Evolutionary conservation across 225 moss, liverwort and hornwort species (phyloP), one percentile per base, ranked within the genome.

Genomic region (Bryum argenteum): DNA sequence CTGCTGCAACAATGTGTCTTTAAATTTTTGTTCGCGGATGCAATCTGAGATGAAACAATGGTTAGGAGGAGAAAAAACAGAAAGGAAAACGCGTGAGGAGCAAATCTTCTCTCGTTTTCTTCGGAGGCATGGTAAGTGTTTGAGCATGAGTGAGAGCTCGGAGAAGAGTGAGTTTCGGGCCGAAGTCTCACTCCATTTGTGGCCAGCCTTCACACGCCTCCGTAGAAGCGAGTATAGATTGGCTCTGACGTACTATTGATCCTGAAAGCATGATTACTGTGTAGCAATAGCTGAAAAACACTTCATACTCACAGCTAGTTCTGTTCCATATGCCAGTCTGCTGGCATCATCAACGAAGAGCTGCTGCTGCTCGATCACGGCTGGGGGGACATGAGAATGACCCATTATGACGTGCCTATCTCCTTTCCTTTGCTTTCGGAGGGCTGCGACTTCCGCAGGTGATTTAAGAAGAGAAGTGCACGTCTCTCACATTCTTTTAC

Each of bases 101-200:
- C 20, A 62, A 73, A 50, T 44, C 81, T 77, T 53, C 81, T 81
- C 81, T 81, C 81, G 77, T 81, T 81, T 81, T 81, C 81, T 77
- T 81, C 81, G 77, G 81, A 81, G 81, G 81, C 73, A 16, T 77
- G 63, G 23, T 51, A 22, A 50, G 60, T 38, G 15, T 63, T 58
- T 76, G 61, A 48, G 11, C 8, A 14, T 41, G 69, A 78, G 69
- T 0, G 28, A 64, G 37, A 50, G 39, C 16, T 59, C 52, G 58
- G 28, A 58, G n/a, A 40, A 21, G 20, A 14, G 28, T 15, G 2
- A n/a, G 21, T 33, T 56, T 54, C 18, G 16, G 65, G 22, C 11
- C 16, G 5, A 47, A 61, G 23, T 65, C 33, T 18, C 45, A 18
- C 53, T 75, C 60, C 54, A 1, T 38, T 33, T 40, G 10, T 41